A percentile compares a stretch with the other conserved stretches of the same genome.
Conservation (phyloP, 2,329 filamentous ascomycete species). For the Coleophoma cylindrospora region DNA sequence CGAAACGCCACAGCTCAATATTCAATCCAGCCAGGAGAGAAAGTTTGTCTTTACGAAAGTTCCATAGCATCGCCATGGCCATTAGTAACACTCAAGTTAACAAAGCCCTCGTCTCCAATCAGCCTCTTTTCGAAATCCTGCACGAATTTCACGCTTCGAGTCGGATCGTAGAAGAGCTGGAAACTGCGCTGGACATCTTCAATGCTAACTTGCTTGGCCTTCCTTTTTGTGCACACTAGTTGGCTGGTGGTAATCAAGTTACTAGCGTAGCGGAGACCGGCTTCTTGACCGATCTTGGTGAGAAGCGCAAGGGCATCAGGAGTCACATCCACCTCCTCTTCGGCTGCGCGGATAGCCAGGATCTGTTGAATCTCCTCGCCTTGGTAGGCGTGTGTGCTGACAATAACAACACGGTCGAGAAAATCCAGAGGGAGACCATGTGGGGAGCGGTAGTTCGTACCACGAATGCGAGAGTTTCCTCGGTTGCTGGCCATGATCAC, state of each 20-base stretch:
- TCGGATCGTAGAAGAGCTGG: constrained; percentile 87
- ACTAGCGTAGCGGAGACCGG: constrained; percentile 90
- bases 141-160: constrained; percentile 86
- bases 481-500: constrained; percentile 99
- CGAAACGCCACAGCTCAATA: neutral
- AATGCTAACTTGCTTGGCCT: constrained; percentile 75
- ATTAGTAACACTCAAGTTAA: constrained; percentile 60
- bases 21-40: neutral
- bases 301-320: constrained; percentile 87
- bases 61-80: constrained; percentile 67
- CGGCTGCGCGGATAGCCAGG: constrained; percentile 83
- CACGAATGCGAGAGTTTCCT: constrained; percentile 84
- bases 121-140: constrained; percentile 85
- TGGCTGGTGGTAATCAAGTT: constrained; percentile 96
- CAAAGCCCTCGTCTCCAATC: constrained; percentile 79
- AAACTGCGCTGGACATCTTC: constrained; percentile 93
- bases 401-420: constrained; percentile 91
- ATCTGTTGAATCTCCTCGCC: constrained; percentile 89
- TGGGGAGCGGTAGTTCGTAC: constrained; percentile 87
- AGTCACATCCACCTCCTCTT: constrained; percentile 91
- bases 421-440: constrained; percentile 95
- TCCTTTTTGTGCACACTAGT: constrained; percentile 79
- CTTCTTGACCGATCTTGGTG: constrained; percentile 92
- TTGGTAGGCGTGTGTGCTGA: constrained; percentile 84
- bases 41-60: constrained; percentile 17